Percentiles rank a stretch among this genome's conserved stretches.
These are phyloP conservation scores for Epicoccum nigrum DNA, from an alignment of 2,329 filamentous ascomycete genomes.

Conservation along the genomic window DNA sequence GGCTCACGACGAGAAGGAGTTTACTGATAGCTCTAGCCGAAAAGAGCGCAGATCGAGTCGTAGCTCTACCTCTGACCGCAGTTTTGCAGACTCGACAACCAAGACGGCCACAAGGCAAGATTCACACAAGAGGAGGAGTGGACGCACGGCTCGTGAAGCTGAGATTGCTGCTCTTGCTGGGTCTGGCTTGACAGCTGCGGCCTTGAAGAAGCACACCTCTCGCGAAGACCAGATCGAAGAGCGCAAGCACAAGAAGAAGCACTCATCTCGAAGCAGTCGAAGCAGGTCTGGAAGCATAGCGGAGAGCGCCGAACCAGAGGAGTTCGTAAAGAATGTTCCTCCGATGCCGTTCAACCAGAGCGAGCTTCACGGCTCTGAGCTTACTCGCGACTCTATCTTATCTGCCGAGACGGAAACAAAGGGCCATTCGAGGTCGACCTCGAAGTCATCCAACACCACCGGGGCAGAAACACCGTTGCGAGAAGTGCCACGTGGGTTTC, in stretches of 20 bases:
- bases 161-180: constrained; percentile 61
- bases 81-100: constrained; percentile 39
- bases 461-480: constrained; percentile 59
- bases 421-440: constrained; percentile 63
- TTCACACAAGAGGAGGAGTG: constrained; percentile 60
- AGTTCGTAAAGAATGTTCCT: constrained; percentile 62
- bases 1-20: constrained; percentile 63
- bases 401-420: constrained; percentile 74
- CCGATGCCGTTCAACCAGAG: constrained; percentile 85
- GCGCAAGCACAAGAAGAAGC: constrained; percentile 52
- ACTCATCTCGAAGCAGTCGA: constrained; percentile 57
- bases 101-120: constrained; percentile 52
- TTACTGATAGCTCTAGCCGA: constrained; percentile 60
- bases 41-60: constrained; percentile 62
- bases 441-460: constrained; percentile 63
- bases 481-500: constrained; percentile 66
- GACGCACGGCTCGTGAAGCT: constrained; percentile 58
- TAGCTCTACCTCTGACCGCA: constrained; percentile 55
- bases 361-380: constrained; percentile 81
- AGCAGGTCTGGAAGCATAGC: constrained; percentile 60
- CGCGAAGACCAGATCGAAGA: constrained; percentile 56
- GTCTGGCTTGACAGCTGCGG: constrained; percentile 66
- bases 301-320: constrained; percentile 60
- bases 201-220: constrained; percentile 69
- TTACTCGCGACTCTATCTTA: constrained; percentile 85